phyloP scores from a whole-genome alignment of 495 filamentous ascomycete genomes.

The Daldinia loculata region DNA sequence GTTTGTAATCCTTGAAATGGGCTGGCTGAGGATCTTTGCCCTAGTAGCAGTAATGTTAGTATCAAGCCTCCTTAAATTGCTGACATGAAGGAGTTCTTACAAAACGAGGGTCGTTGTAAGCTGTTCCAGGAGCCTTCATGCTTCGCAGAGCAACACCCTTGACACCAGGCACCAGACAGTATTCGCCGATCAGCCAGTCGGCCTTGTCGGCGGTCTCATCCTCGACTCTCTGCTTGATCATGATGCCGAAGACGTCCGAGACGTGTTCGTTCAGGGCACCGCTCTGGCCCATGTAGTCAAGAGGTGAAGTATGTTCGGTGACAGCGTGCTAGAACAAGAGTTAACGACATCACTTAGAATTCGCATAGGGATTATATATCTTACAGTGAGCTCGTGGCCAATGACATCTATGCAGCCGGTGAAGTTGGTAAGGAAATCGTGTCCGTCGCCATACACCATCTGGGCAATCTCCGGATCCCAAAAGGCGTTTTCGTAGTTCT shows the following conservation, averaged over 20 bases:
- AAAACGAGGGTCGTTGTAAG: slow-evolving; percentile 57
- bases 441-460: slow-evolving; percentile 61
- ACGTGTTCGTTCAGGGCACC: slow-evolving; percentile 63
- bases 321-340: slow-evolving; percentile 51
- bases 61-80: slow-evolving; percentile 19
- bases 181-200: slow-evolving; percentile 64
- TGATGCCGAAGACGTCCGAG: slow-evolving; percentile 62
- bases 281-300: slow-evolving; percentile 55
- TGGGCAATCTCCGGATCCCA: slow-evolving; percentile 45
- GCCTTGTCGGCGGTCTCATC: slow-evolving; percentile 54
- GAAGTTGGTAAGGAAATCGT: slow-evolving; percentile 54
- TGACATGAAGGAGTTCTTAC: slow-evolving; percentile 37
- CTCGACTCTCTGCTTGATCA: slow-evolving; percentile 60
- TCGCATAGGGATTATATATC: not conserved
- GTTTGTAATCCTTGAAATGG: slow-evolving; percentile 51
- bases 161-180: slow-evolving; percentile 53
- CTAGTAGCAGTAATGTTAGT: slow-evolving; percentile 29
- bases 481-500: slow-evolving; percentile 56
- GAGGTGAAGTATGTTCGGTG: slow-evolving; percentile 53
- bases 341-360: not conserved
- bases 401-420: slow-evolving; percentile 58
- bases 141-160: slow-evolving; percentile 57
- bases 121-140: slow-evolving; percentile 61
- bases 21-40: slow-evolving; percentile 58
- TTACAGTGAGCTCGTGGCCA: slow-evolving; percentile 59